Base-by-base conservation (phyloP, 2,329 filamentous ascomycete genomes). In the Decorospora gaudefroyi region DNA sequence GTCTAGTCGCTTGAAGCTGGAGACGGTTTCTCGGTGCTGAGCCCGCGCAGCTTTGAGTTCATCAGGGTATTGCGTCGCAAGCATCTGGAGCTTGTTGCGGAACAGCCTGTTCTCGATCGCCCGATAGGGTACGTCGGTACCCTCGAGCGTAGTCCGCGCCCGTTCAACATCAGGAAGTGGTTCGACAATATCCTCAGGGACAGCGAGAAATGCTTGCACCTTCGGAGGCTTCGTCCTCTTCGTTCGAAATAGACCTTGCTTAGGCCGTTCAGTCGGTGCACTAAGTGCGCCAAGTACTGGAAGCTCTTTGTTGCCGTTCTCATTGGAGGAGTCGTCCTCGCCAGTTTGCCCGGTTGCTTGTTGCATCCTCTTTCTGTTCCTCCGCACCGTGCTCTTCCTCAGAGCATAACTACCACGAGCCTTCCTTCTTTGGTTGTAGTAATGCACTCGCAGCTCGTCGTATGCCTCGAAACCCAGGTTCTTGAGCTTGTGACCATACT, bases 1-100 rank as follows among this genome's bases (percentile, higher is more conserved):
- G 7, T 77, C 65, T 44, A 82, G 60, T 35, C 77, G 75, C 47
- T 76, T 62, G 27, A 75, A 71, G 22, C 69, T 68, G 8, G 67
- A 66, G 10, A 69, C 64, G 23, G 72, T 73, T 30, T 70, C 68
- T 36, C 68, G 57, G 30, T 71, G 65, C 32, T 68, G 64, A 27
- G 54, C 58, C 39, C 67, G 58, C 23, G 59, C 59, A 46, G 61
- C 51, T 69, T 31, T 81, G 76, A 51, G 83, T 68, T 59, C 65
- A 6, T 68, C 65, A 9, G 54, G 48, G 25, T 45, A 49, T 6
- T 64, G 51, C 16, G 36, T 52, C 2, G 61, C 61, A 6, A 68
- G 53, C 6, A 42, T 49, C 10, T 64, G 53, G 3, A 70, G 55
- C 44, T 59, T 68, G 7, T 39, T 53, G 7, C 61, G 60, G 40